Evolutionary conservation across 495 filamentous ascomycete genomes (phyloP).

Genomic region (Penicillium goetzii): DNA sequence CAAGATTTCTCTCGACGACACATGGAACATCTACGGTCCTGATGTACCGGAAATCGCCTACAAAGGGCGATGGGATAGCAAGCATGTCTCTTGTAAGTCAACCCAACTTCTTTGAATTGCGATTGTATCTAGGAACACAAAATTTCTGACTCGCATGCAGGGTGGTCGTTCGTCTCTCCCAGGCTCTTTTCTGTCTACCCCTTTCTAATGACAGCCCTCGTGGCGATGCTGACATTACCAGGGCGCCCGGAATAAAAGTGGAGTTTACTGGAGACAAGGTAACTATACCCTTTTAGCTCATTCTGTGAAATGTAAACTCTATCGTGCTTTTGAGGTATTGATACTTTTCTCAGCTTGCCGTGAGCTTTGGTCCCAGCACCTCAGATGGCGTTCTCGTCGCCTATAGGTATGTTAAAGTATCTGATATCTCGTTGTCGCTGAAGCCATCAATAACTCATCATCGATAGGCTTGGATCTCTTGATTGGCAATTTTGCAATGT

Average conservation of each 20-base stretch:
- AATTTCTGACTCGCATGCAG: slow-evolving; percentile 30
- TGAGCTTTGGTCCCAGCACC: slow-evolving; percentile 65
- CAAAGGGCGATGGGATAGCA: slow-evolving; percentile 71
- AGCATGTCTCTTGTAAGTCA: slow-evolving; percentile 66
- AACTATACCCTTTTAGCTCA: not conserved
- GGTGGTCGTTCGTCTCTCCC: slow-evolving; percentile 45
- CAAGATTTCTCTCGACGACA: slow-evolving; percentile 31
- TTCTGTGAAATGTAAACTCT: not conserved
- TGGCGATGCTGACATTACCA: slow-evolving; percentile 22
- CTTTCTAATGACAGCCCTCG: not conserved
- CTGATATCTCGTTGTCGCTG: not conserved
- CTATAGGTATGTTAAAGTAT: slow-evolving; percentile 41
- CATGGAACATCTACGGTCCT: slow-evolving; percentile 56
- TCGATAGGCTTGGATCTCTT: slow-evolving; percentile 56
- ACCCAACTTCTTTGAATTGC: not conserved
- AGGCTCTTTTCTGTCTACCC: not conserved
- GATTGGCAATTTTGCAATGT: slow-evolving; percentile 74
- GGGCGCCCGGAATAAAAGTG: slow-evolving; percentile 64
- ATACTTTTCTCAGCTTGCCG: slow-evolving; percentile 45
- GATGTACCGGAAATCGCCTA: slow-evolving; percentile 66
- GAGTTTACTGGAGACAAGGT: slow-evolving; percentile 66
- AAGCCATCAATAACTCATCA: not conserved
- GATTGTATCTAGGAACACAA: not conserved
- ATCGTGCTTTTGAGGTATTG: slow-evolving; percentile 9
- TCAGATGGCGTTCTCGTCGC: slow-evolving; percentile 59